phyloP scores from a whole-genome alignment of 2,329 filamentous ascomycete species.

The Fusarium torreyae region DNA sequence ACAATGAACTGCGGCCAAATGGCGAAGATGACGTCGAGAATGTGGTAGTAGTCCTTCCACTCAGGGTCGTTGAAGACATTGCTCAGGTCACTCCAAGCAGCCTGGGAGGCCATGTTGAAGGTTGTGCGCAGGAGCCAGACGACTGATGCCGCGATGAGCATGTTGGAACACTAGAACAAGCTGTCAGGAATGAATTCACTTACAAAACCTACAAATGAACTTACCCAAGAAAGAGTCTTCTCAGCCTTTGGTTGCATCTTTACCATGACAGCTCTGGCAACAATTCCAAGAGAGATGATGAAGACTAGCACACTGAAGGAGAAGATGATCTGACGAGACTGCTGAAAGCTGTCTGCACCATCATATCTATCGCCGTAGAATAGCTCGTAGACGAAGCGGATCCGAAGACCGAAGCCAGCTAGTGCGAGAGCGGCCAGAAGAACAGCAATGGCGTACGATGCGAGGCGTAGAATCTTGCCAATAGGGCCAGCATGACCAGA shows the following conservation, averaged over 20 bases:
- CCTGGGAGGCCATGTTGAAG: conserved; percentile 44
- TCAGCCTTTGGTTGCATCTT: conserved; percentile 35
- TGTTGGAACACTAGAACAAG: conserved; percentile 37
- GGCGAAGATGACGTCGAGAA: conserved; percentile 47
- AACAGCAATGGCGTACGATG: conserved; percentile 28
- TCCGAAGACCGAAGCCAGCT: conserved; percentile 36
- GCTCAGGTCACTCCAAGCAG: conserved; percentile 21
- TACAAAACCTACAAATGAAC: not conserved
- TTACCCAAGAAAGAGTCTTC: conserved; percentile 34
- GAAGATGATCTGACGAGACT: conserved; percentile 24
- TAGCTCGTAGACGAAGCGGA: conserved; percentile 12
- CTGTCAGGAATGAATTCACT: not conserved
- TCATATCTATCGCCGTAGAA: not conserved
- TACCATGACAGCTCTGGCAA: conserved; percentile 41
- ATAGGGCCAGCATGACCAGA: conserved; percentile 1
- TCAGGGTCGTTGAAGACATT: not conserved
- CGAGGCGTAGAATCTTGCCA: conserved; percentile 34
- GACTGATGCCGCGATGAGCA: conserved; percentile 43
- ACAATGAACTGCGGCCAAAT: conserved; percentile 48
- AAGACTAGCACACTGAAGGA: conserved; percentile 38
- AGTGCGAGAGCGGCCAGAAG: conserved; percentile 38
- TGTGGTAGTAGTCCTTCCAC: conserved; percentile 23
- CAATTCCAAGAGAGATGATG: conserved; percentile 27
- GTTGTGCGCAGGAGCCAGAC: conserved; percentile 48
- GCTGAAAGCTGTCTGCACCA: not conserved